phyloP scores from a whole-genome alignment of 306 rosid genomes.

The Vicia faba region DNA sequence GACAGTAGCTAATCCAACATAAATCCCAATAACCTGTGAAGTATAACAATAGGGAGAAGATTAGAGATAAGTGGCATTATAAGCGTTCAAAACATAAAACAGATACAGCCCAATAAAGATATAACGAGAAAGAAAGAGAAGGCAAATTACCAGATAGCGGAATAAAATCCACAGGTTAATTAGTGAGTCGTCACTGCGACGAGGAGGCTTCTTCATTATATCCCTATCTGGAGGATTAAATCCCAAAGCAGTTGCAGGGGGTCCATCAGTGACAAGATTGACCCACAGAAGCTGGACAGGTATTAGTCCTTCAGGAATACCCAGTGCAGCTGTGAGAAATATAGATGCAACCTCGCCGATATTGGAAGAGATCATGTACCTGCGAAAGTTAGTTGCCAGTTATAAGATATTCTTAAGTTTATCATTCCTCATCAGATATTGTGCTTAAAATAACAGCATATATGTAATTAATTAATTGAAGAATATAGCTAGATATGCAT shows the following conservation, averaged over 20 bases:
- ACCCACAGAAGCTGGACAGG: slow-evolving; percentile 99
- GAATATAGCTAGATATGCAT: slow-evolving; percentile 2
- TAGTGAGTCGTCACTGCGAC: slow-evolving; percentile 76
- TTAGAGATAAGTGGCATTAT: not conserved
- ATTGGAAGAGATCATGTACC: slow-evolving; percentile 93
- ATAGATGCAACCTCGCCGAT: slow-evolving; percentile 85
- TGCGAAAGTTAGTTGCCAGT: slow-evolving; percentile 35
- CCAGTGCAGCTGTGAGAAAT: slow-evolving; percentile 82
- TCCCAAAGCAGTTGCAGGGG: slow-evolving; percentile 97
- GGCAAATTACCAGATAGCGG: slow-evolving; percentile 75
- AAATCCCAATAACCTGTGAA: slow-evolving; percentile 78
- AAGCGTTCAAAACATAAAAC: slow-evolving; percentile 21
- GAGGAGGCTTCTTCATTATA: slow-evolving; percentile 89
- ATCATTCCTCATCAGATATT: not conserved
- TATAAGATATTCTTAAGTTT: slow-evolving; percentile 18
- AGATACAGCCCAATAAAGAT: not conserved
- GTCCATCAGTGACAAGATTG: slow-evolving; percentile 97
- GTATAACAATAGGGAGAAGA: slow-evolving; percentile 23
- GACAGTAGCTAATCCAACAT: slow-evolving; percentile 88
- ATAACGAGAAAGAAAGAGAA: not conserved
- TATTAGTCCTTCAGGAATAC: slow-evolving; percentile 95
- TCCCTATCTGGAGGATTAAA: slow-evolving; percentile 92
- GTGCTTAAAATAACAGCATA: slow-evolving; percentile 8
- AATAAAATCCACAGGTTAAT: slow-evolving; percentile 86
- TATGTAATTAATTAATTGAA: not conserved